Evolutionary conservation across 495 filamentous ascomycete species (phyloP).

Genomic region (Neurospora tetraspora): DNA sequence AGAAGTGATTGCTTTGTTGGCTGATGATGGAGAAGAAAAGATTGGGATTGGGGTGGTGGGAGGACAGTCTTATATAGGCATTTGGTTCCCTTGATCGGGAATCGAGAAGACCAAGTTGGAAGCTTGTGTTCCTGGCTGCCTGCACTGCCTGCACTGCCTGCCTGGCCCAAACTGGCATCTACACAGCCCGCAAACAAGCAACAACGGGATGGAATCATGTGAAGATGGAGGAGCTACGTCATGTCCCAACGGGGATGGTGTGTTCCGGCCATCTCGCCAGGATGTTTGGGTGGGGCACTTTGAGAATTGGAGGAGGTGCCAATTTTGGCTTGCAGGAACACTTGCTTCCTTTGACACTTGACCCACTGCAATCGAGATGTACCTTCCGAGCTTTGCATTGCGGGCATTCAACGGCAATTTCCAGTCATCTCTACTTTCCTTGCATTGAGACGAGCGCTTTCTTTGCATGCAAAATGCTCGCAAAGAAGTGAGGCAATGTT

Average conservation of each 20-base stretch:
- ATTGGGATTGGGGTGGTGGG: constrained; percentile 6
- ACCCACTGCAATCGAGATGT: background rate
- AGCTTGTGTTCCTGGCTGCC: constrained; percentile 11
- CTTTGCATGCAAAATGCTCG: background rate
- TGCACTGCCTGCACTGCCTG: background rate
- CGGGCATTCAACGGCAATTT: background rate
- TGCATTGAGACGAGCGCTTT: background rate
- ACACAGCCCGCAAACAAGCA: background rate
- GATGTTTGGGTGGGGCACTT: background rate
- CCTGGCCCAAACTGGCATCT: background rate
- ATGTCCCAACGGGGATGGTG: background rate
- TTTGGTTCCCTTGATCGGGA: constrained; percentile 7
- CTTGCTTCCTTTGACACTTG: background rate
- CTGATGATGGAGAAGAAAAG: constrained; percentile 20
- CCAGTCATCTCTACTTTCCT: background rate
- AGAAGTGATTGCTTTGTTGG: constrained; percentile 18
- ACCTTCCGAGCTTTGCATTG: background rate
- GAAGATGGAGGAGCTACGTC: constrained; percentile 1
- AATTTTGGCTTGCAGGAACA: background rate
- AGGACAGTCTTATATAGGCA: constrained; percentile 15
- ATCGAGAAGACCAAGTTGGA: constrained; percentile 4
- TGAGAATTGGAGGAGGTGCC: background rate
- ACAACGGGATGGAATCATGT: constrained; percentile 3
- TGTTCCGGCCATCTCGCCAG: background rate
- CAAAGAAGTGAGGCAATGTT: background rate